Conservation (phyloP, 1,284 basidiomycete species). For the Vanrija sp. region DNA sequence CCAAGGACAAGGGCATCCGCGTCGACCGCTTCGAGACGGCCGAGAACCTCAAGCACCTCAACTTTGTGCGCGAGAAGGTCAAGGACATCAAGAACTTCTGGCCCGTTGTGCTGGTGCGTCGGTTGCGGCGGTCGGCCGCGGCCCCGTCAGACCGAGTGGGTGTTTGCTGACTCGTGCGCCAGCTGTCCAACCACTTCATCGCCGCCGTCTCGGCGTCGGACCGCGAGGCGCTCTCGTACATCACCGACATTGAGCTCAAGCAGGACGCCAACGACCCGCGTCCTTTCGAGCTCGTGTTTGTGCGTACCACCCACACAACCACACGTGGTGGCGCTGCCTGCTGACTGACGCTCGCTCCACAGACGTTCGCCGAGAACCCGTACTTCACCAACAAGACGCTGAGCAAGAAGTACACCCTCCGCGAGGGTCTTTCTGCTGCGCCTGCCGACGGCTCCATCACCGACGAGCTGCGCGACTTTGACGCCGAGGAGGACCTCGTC, state of each 20-base stretch:
- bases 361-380: constrained; percentile 48
- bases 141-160: too few relatives aligned
- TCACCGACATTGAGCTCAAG: constrained; percentile 42
- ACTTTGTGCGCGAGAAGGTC: constrained; percentile 25
- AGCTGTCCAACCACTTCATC: constrained; percentile 26
- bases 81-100: constrained; percentile 42
- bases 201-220: constrained; percentile 33
- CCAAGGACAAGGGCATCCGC: constrained; percentile 32
- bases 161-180: not conserved
- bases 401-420: constrained; percentile 40
- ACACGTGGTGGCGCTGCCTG: not conserved
- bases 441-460: constrained; percentile 35
- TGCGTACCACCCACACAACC: constrained; percentile 18
- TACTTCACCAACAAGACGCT: constrained; percentile 46
- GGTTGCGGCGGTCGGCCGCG: not conserved
- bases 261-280: constrained; percentile 45
- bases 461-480: constrained; percentile 34
- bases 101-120: constrained; percentile 34
- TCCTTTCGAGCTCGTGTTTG: constrained; percentile 45
- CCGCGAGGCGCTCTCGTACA: constrained; percentile 40
- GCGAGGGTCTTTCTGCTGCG: constrained; percentile 21
- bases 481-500: constrained; percentile 24
- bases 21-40: constrained; percentile 20
- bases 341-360: not conserved
- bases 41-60: constrained; percentile 30